Conservation (phyloP, 192 early-diverging fungal genomes). For the Cladochytrium replicatum region DNA sequence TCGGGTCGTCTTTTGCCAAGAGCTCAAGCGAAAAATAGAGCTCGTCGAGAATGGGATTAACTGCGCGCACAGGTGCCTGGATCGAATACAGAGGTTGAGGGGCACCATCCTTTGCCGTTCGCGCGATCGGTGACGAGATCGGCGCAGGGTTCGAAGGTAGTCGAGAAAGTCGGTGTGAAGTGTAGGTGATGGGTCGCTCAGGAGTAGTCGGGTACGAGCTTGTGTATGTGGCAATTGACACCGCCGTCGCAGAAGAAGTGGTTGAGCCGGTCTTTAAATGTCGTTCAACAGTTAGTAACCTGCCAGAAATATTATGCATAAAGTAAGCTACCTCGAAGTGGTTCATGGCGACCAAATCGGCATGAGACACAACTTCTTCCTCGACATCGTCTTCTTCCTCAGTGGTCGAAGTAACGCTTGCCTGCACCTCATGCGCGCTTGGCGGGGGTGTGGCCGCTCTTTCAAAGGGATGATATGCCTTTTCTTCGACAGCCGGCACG, state of each 20-base stretch:
- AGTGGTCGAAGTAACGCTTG: no score
- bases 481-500: no score
- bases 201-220: background rate
- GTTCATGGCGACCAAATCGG: no score
- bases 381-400: no score
- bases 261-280: background rate
- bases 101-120: conserved; percentile 23
- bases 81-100: conserved; percentile 23
- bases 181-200: background rate
- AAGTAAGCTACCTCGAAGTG: no score
- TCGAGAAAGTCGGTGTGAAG: no score
- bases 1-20: conserved; percentile 27
- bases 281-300: background rate
- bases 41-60: conserved; percentile 44
- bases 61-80: conserved; percentile 25
- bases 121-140: conserved; percentile 13
- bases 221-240: background rate
- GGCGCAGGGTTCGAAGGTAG: background rate
- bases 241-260: background rate
- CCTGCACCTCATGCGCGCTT: no score
- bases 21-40: conserved; percentile 28
- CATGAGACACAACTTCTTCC: no score
- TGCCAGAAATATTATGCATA: no score
- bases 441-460: no score
- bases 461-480: no score